These are phyloP conservation scores for Furcasterigmium furcatum DNA, from an alignment of 2,329 filamentous ascomycete genomes.

Conservation along the genomic window DNA sequence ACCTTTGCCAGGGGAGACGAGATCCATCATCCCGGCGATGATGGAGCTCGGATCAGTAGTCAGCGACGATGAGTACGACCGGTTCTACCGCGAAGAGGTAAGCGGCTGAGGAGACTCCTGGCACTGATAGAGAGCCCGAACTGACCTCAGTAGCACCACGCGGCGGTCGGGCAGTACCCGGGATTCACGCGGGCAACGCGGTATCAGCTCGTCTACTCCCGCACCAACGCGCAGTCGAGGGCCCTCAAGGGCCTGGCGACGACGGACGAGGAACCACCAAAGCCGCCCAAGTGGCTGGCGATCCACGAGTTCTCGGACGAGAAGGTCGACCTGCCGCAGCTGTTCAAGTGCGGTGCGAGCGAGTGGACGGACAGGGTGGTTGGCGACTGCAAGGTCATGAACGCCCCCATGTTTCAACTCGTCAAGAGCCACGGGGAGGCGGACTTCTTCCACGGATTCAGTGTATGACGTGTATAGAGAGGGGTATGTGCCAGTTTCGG, in stretches of 20 bases:
- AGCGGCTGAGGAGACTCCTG: background rate
- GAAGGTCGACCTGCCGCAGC: background rate
- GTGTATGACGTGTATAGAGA: background rate
- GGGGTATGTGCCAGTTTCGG: no score
- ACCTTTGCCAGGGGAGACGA: slow-evolving; percentile 11
- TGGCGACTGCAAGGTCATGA: background rate
- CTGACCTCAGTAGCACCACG: slow-evolving; percentile 6
- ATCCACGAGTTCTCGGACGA: background rate
- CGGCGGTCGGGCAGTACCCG: slow-evolving; percentile 6
- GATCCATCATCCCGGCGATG: slow-evolving; percentile 10
- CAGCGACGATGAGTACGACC: slow-evolving; percentile 15
- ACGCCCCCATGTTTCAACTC: background rate
- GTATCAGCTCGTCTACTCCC: slow-evolving; percentile 15
- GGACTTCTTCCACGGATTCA: background rate
- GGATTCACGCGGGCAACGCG: slow-evolving; percentile 19
- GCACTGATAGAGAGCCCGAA: background rate
- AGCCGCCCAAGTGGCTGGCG: slow-evolving; percentile 14
- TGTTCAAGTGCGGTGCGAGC: background rate
- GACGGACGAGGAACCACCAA: slow-evolving; percentile 10
- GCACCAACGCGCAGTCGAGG: slow-evolving; percentile 16
- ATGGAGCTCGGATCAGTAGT: slow-evolving; percentile 6
- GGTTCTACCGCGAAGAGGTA: slow-evolving; percentile 18
- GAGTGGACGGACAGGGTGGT: background rate
- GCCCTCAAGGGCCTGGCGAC: slow-evolving; percentile 15
- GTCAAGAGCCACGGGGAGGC: background rate